Evolutionary conservation across 2,329 filamentous ascomycete genomes (phyloP).

Genomic region (Mycosphaerella sp.): DNA sequence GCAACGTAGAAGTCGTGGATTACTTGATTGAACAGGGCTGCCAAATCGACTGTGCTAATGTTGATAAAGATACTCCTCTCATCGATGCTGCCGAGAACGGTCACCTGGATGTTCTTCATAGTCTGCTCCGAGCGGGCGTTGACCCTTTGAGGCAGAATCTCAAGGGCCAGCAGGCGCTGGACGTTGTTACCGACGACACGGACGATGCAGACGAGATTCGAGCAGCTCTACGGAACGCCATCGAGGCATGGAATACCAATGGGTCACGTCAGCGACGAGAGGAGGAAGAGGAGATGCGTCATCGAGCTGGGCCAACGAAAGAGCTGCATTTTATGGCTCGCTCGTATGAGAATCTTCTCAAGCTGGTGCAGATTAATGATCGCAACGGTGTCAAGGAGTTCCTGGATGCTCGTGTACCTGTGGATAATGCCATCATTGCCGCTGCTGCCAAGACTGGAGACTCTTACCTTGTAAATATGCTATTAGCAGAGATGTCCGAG

Average conservation of each 20-base stretch:
- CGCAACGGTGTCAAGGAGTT: slow-evolving; percentile 45
- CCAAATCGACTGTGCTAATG: slow-evolving; percentile 70
- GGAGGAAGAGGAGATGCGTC: slow-evolving; percentile 44
- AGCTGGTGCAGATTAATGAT: slow-evolving; percentile 46
- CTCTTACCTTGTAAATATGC: slow-evolving; percentile 73
- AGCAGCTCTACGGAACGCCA: slow-evolving; percentile 43
- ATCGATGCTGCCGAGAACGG: slow-evolving; percentile 96
- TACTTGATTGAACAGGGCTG: slow-evolving; percentile 80
- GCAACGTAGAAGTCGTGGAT: slow-evolving; percentile 78
- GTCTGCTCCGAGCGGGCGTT: slow-evolving; percentile 78
- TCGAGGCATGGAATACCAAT: slow-evolving; percentile 38
- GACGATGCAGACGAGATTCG: slow-evolving; percentile 66
- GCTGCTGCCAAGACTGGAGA: slow-evolving; percentile 90
- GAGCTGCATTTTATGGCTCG: slow-evolving; percentile 46
- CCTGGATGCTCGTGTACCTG: slow-evolving; percentile 38
- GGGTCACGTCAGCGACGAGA: slow-evolving; percentile 45
- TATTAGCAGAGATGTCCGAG: slow-evolving; percentile 51
- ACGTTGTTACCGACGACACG: slow-evolving; percentile 74
- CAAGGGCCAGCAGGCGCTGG: slow-evolving; percentile 86
- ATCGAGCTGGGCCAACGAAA: slow-evolving; percentile 35
- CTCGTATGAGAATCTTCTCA: slow-evolving; percentile 44
- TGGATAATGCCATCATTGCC: slow-evolving; percentile 79
- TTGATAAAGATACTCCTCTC: slow-evolving; percentile 78
- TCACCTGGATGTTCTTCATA: slow-evolving; percentile 78
- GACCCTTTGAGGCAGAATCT: slow-evolving; percentile 88